Evolutionary conservation across 2,329 filamentous ascomycete genomes (phyloP), one percentile per base, ranked within the genome.

Genomic region (Monosporascus sp.): DNA sequence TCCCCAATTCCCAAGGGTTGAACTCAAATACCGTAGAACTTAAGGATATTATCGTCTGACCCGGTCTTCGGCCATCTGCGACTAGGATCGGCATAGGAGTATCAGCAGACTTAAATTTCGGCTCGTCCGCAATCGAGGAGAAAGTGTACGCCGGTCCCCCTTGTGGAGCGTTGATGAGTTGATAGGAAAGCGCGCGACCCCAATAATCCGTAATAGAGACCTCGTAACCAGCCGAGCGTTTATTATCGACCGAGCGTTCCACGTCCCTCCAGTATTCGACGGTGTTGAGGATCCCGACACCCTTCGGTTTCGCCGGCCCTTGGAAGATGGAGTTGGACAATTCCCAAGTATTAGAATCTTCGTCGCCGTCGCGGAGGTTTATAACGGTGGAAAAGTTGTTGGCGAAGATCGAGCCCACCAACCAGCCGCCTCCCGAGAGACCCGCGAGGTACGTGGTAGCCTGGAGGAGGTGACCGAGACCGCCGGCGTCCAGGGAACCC

Each of bases 1-100:
- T 85, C 7, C 90, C 89, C 62, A 93, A 80, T 62, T 94, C 89
- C 74, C 82, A 92, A 0, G 89, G 89, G 60, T 86, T 90, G 69
- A 93, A 87, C 62, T 92, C 89, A 59, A 82, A 86, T 31, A 91
- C 78, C 1, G 89, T 92, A 2, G 88, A 81, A 62, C 92, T 93
- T n/a, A 80, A 68, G 0, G 83, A 78, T 25, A 93, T 73, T 25
- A 88, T 70, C 0, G 68, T 63, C 48, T 88, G 79, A 15, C 80
- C 82, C 0, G 86, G 84, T 18, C 77, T 74, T 39, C 89, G 80
- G 44, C 83, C 84, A 57, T 90, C 85, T 0, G 88, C 78, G 1
- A 94, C 79, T 2, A 93, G 73, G 52, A 94, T 77, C 0, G 90
- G 89, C 75, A 93, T 79, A 0, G 89, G 90, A 35, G 81, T 79